Evolutionary conservation across 495 filamentous ascomycete genomes (phyloP).

Genomic region (Glarea lozoyensis): DNA sequence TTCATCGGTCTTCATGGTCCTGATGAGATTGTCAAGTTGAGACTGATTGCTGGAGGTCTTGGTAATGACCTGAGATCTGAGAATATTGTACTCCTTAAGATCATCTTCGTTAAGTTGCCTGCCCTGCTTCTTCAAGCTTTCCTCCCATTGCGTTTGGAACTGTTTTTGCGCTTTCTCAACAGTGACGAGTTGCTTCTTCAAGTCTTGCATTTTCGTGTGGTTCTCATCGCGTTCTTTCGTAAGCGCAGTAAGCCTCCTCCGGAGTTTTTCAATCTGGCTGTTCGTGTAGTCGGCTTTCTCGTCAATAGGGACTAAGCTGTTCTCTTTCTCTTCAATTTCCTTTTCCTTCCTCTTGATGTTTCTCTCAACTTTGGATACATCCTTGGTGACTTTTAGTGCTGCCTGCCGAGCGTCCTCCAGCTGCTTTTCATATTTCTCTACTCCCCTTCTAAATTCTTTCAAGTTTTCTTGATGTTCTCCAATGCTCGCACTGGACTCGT

Average conservation of each 20-base stretch:
- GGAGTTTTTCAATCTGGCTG: conserved; percentile 55
- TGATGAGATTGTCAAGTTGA: conserved; percentile 72
- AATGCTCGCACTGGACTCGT: conserved; percentile 83
- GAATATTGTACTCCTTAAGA: conserved; percentile 78
- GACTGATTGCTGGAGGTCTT: conserved; percentile 74
- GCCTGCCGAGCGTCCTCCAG: conserved; percentile 83
- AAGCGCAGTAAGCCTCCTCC: conserved; percentile 58
- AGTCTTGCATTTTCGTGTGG: conserved; percentile 50
- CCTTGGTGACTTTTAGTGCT: conserved; percentile 67
- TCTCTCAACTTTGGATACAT: conserved; percentile 74
- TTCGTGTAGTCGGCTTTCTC: conserved; percentile 85
- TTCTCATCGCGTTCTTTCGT: conserved; percentile 68
- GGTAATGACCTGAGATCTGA: conserved; percentile 79
- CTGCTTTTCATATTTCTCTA: conserved; percentile 74
- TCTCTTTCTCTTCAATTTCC: conserved; percentile 79
- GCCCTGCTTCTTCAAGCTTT: conserved; percentile 74
- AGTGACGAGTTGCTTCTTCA: conserved; percentile 69
- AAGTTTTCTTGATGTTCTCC: conserved; percentile 92
- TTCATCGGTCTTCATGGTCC: conserved; percentile 81
- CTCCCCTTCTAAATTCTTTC: conserved; percentile 81
- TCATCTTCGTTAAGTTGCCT: conserved; percentile 78
- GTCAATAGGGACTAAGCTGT: conserved; percentile 76
- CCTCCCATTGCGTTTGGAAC: conserved; percentile 81
- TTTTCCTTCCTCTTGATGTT: conserved; percentile 78
- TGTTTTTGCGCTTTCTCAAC: conserved; percentile 85